Evolutionary conservation across 768 basidiomycete species (phyloP).

Genomic region (Naganishia antarctica): DNA sequence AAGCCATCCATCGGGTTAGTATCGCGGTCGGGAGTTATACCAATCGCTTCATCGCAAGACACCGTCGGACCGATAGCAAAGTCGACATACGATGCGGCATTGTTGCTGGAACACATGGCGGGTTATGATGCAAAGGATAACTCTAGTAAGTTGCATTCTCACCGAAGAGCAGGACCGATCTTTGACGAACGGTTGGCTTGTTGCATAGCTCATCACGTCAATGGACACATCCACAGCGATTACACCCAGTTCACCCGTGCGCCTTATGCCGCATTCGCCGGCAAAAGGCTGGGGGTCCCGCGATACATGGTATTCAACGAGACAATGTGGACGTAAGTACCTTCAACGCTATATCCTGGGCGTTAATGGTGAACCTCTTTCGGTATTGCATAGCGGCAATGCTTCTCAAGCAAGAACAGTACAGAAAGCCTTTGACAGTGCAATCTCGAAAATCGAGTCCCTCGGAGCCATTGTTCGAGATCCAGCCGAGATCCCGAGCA

Average conservation of each 20-base stretch:
- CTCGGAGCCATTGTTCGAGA: neutral
- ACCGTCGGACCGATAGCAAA: conserved; percentile 13
- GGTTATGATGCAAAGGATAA: neutral
- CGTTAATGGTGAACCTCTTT: too few species aligned
- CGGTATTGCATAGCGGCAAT: neutral
- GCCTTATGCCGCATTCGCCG: neutral
- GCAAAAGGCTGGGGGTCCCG: neutral
- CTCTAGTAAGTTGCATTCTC: neutral
- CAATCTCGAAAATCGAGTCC: neutral
- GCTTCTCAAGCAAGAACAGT: neutral
- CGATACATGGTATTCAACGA: conserved; percentile 3
- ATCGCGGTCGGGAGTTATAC: conserved; percentile 4
- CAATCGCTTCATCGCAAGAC: conserved; percentile 2
- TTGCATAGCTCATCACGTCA: neutral
- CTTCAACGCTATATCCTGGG: neutral
- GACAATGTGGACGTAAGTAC: neutral
- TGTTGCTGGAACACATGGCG: conserved; percentile 3
- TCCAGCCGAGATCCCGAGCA: neutral
- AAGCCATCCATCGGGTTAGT: conserved; percentile 23
- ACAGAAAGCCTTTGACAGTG: neutral
- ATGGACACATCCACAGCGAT: conserved; percentile 1
- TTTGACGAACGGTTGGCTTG: too few species aligned
- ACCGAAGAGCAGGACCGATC: too few species aligned
- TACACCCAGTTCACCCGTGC: conserved; percentile 10
- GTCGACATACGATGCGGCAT: conserved; percentile 19